Percentiles rank a stretch among this genome's conserved stretches.
Evolutionary conservation across 1,139 yeast genomes (phyloP).

Genomic region (Lodderomyces theae): DNA sequence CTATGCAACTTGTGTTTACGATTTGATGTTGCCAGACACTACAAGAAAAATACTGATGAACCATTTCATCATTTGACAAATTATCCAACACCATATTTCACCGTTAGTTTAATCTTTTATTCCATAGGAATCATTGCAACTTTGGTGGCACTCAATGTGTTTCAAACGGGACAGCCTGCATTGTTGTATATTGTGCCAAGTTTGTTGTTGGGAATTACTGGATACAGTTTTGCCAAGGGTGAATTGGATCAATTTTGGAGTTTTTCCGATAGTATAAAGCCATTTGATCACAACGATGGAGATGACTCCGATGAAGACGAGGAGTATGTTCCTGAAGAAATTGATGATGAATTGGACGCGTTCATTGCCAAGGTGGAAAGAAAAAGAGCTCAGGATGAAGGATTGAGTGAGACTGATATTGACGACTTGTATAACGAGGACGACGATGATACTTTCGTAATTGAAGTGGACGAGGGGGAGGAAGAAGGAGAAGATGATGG

Average conservation of each 20-base stretch:
- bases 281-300: constrained; percentile 16
- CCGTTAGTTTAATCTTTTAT: constrained; percentile 42
- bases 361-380: constrained; percentile 9
- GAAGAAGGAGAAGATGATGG: constrained; percentile 11
- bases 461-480: constrained; percentile 5
- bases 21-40: constrained; percentile 44
- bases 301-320: constrained; percentile 14
- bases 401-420: constrained; percentile 14
- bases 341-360: constrained; percentile 10
- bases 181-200: constrained; percentile 59
- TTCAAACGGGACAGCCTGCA: constrained; percentile 62
- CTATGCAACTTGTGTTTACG: constrained; percentile 49
- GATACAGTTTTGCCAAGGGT: constrained; percentile 20
- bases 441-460: constrained; percentile 17
- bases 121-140: constrained; percentile 44
- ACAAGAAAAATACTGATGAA: constrained; percentile 17
- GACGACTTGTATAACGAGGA: constrained; percentile 16
- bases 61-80: constrained; percentile 39
- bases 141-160: constrained; percentile 35
- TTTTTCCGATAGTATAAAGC: constrained; percentile 16
- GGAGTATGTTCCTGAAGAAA: constrained; percentile 13
- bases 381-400: constrained; percentile 5
- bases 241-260: constrained; percentile 42
- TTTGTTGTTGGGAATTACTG: constrained; percentile 9
- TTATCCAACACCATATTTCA: constrained; percentile 47